Base-by-base conservation (phyloP, 257 asterid species). In the Petrea volubilis region DNA sequence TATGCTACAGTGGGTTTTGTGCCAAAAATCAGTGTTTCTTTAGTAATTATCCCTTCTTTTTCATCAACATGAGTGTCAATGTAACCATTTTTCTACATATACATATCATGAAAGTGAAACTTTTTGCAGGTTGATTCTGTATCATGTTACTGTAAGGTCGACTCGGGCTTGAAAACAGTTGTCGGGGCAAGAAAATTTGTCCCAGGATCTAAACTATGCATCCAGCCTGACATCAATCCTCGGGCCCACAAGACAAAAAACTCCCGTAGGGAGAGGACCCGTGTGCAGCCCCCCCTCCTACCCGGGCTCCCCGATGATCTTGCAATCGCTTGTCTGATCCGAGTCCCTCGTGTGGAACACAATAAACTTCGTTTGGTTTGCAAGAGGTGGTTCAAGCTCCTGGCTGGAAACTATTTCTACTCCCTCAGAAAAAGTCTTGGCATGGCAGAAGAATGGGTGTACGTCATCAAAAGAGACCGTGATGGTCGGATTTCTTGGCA, bases 391-490 rank as follows among this genome's bases (percentile, higher is more conserved):
- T 79, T 72, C 84, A 86, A 86, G 68, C 87, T 86, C 55, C 76
- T 86, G 0, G 86, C 91, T 2, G 84, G 91, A 11, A 86, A 86
- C 50, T 86, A 81, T 60, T 86, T 86, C 72, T 86, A 86, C 67
- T 83, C 91, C 33, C 86, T 83, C 10, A 59, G 91, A 49, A 86
- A 79, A 49, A 81, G 74, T 66, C 85, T 79, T 4, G 85, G 91
- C 2, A 86, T 86, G 87, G 91, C 91, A 9, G 91, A 86, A 60
- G 91, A 86, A 72, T 86, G 91, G 91, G 88, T 83, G 6, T 86
- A 86, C 1, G 87, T 83, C 40, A 71, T 86, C 44, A 86, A 86
- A 73, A 21, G 88, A 31, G 88, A 86, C n/a, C 85, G 87, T 0
- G 91, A 86, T 7, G 84, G 88, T 5, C 80, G 84, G 31, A 81